phyloP scores from a whole-genome alignment of 352 stramenopile species.

The Phytophthora ohioensis region DNA sequence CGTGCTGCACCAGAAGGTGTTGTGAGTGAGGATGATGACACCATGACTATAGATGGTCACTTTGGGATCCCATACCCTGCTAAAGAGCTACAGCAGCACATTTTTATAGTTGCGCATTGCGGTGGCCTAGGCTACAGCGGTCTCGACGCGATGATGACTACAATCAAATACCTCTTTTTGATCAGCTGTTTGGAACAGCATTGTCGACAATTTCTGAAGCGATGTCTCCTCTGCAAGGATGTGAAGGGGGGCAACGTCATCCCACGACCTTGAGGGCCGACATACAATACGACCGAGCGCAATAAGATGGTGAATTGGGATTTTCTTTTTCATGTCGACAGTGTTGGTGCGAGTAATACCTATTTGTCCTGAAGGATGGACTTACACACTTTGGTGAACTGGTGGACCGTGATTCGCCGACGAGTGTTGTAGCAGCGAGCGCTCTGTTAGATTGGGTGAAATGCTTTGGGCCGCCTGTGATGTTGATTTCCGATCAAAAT shows the following conservation, averaged over 20 bases:
- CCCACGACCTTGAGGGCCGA: not conserved
- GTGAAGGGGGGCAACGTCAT: not conserved
- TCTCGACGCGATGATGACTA: not conserved
- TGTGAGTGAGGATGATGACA: not conserved
- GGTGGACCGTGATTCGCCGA: not conserved
- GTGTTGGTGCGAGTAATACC: not conserved
- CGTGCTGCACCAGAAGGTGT: not conserved
- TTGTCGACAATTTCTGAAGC: not conserved
- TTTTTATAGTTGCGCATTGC: conserved; percentile 1
- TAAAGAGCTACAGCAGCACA: not conserved
- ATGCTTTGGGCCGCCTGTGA: not conserved
- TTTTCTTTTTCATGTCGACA: not conserved
- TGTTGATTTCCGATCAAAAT: not conserved
- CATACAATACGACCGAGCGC: not conserved
- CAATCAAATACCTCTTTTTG: not conserved
- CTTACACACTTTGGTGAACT: not conserved
- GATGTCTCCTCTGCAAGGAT: not conserved
- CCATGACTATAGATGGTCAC: not conserved
- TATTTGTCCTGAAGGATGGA: not conserved
- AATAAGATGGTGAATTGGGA: not conserved
- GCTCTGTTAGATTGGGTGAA: not conserved
- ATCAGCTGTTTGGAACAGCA: not conserved
- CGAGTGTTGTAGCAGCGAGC: not conserved
- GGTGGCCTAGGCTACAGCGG: not conserved
- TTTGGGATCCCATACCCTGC: not conserved